phyloP scores from a whole-genome alignment of 495 filamentous ascomycete genomes.

The Apodospora peruviana region DNA sequence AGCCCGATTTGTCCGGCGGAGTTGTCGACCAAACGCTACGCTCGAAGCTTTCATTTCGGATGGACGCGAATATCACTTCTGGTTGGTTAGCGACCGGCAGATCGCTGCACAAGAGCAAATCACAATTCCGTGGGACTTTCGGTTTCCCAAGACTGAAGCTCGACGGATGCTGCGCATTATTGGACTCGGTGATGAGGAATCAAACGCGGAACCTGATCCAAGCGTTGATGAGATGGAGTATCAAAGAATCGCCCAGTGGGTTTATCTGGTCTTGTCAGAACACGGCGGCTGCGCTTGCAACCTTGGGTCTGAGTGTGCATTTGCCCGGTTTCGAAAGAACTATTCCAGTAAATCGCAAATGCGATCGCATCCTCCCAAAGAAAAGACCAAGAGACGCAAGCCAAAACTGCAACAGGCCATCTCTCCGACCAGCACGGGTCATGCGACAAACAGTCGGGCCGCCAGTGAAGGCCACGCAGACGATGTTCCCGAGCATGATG shows the following conservation, averaged over 20 bases:
- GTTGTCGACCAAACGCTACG: conserved; percentile 77
- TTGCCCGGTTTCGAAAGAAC: conserved; percentile 69
- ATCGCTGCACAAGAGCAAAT: conserved; percentile 55
- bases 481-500: conserved; percentile 51
- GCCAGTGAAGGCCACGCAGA: conserved; percentile 64
- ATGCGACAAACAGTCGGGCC: conserved; percentile 71
- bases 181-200: conserved; percentile 44
- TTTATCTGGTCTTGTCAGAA: conserved; percentile 72
- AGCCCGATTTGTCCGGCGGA: conserved; percentile 79
- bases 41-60: conserved; percentile 78
- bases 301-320: conserved; percentile 55
- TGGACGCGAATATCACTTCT: conserved; percentile 76
- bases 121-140: conserved; percentile 52
- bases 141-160: conserved; percentile 38
- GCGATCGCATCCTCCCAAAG: conserved; percentile 40
- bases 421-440: conserved; percentile 64
- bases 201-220: conserved; percentile 24
- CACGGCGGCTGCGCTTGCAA: conserved; percentile 87
- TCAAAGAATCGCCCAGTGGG: conserved; percentile 41
- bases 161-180: conserved; percentile 42
- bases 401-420: conserved; percentile 45
- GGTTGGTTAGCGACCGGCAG: conserved; percentile 71
- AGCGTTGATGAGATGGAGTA: conserved; percentile 47
- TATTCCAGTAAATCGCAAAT: conserved; percentile 44
- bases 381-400: conserved; percentile 56